Conservation (phyloP, 2,329 filamentous ascomycete species). For the Colletotrichum tropicicola region DNA sequence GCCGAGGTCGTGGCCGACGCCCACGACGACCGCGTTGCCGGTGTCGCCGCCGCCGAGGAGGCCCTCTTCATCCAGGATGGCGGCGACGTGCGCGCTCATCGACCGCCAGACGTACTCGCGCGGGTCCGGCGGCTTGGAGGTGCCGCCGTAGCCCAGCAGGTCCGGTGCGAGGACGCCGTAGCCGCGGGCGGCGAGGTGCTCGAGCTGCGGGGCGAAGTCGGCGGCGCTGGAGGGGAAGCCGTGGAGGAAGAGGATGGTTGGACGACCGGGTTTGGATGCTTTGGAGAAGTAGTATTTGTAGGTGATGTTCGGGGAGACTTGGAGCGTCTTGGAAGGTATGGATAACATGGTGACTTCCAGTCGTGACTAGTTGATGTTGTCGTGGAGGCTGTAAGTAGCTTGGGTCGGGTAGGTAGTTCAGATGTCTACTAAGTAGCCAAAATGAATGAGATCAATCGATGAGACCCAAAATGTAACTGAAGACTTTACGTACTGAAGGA, state of each 20-base stretch:
- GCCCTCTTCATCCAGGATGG: slow-evolving; percentile 81
- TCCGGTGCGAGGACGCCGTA: slow-evolving; percentile 54
- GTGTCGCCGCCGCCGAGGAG: no score
- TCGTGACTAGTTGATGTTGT: no score
- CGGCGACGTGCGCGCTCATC: slow-evolving; percentile 82
- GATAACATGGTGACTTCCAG: not conserved
- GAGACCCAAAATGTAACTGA: not conserved
- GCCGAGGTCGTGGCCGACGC: slow-evolving; percentile 52
- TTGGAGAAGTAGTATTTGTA: slow-evolving; percentile 42
- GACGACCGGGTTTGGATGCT: slow-evolving; percentile 28
- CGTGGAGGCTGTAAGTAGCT: not conserved
- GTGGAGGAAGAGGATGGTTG: slow-evolving; percentile 56
- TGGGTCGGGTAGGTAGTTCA: not conserved
- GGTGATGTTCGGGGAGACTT: not conserved
- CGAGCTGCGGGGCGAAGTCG: slow-evolving; percentile 53
- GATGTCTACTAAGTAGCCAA: not conserved
- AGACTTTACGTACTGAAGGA: not conserved
- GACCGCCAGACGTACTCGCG: slow-evolving; percentile 81
- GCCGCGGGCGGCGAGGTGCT: slow-evolving; percentile 41
- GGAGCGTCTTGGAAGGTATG: slow-evolving; percentile 5
- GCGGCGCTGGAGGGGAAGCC: slow-evolving; percentile 55
- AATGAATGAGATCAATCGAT: not conserved
- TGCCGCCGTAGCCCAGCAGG: slow-evolving; percentile 79
- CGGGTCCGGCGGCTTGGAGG: slow-evolving; percentile 79
- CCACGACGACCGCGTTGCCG: slow-evolving; percentile 74